Base-by-base conservation (phyloP, 768 basidiomycete genomes). In the Boletus huronensis region DNA sequence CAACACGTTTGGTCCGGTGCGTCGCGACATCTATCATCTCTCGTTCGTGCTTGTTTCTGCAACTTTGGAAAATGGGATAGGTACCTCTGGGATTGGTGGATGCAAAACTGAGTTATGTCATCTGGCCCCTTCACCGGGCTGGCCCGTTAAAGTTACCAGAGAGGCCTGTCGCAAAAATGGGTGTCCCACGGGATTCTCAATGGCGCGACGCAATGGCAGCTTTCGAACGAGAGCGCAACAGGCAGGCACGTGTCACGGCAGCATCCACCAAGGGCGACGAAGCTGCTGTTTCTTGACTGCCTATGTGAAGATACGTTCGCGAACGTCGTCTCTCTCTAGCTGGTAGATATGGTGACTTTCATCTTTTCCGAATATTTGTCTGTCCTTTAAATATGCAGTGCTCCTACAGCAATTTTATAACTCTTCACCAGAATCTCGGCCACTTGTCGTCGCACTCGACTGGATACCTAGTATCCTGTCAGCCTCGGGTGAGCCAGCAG, bases 1-100 rank as follows among this genome's bases (percentile, higher is more conserved):
- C 72, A 89, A 88, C 65, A 67, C 73, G 1, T 87, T 86, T 66
- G 88, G 88, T 7, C 83, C 88, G 9, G 87, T 88, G 64, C 55
- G 78, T 70, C 14, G 41, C 36, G 2, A 42, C 13, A 14, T 48
- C 7, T 54, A 0, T 23, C 11, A 11, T 58, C 13, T 35, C 55
- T 35, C 49, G 46, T 47, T 35, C 48, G 5, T 1, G 14, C 16
- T 3, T 11, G 36, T 38, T 14, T 5, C 32, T 36, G 4, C 9
- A 23, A 40, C 16, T 29, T 41, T n/a, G n/a, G 43, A 21, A 19
- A n/a, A 23, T 10, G 11, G 31, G 23, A 35, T 29, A 58, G 62
- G 61, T 84, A 5, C 77, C 83, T 1, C 63, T 75, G 28, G 77
- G 73, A 13, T 71, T 83, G 49, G 70, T 83, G 35, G 76, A 82